Conservation (phyloP, 2,329 filamentous ascomycete species). For the Scedosporium apiospermum region DNA sequence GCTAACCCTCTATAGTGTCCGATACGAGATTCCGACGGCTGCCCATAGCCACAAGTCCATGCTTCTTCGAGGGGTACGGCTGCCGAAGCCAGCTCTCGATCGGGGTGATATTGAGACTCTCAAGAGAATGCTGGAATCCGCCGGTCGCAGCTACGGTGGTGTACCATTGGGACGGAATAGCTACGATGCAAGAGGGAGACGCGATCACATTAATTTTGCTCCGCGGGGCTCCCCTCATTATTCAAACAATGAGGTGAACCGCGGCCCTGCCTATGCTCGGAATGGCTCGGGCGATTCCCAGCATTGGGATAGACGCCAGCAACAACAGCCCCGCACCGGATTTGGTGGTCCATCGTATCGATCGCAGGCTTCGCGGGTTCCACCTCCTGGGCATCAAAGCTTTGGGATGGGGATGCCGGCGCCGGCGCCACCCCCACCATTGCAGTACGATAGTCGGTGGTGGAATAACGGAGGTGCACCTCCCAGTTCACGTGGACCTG, state of each 20-base stretch:
- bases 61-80: constrained; percentile 74
- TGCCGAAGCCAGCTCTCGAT: constrained; percentile 63
- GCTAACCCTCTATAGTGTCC: constrained; percentile 49
- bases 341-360: constrained; percentile 17
- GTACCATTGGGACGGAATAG: constrained; percentile 37
- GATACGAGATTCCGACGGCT: constrained; percentile 72
- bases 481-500: constrained; percentile 19
- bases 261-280: not conserved
- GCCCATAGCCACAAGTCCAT: constrained; percentile 81
- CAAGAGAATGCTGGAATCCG: constrained; percentile 52
- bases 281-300: not conserved
- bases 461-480: not conserved
- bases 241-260: constrained; percentile 5
- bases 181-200: constrained; percentile 30
- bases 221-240: not conserved
- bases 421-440: constrained; percentile 31
- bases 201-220: constrained; percentile 13
- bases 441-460: constrained; percentile 14
- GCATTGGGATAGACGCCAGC: constrained; percentile 10
- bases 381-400: constrained; percentile 32
- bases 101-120: constrained; percentile 66
- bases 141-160: constrained; percentile 62
- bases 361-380: constrained; percentile 22
- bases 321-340: constrained; percentile 11
- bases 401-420: constrained; percentile 29